Conservation (phyloP, 345 rosid species). For the Arabis alpina region DNA sequence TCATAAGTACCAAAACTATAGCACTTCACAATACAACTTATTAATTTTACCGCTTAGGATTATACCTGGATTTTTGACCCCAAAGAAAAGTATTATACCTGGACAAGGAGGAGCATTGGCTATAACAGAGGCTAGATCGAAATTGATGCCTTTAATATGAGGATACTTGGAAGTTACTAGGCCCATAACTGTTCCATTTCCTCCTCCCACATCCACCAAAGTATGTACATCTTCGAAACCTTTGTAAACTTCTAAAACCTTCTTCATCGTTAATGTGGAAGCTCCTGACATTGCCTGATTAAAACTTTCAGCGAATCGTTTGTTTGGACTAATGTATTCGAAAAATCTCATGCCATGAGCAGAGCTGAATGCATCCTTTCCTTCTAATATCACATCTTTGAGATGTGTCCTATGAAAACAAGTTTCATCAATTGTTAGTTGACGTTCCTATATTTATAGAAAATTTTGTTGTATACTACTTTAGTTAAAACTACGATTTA, state of each 20-base stretch:
- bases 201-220: slow-evolving; percentile 72
- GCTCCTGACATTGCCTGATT: slow-evolving; percentile 53
- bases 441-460: not conserved
- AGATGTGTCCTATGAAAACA: slow-evolving; percentile 40
- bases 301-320: slow-evolving; percentile 49
- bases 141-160: slow-evolving; percentile 54
- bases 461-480: not conserved
- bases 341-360: slow-evolving; percentile 56
- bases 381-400: slow-evolving; percentile 55
- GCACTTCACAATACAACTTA: not conserved
- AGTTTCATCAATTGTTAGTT: not conserved
- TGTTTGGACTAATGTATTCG: slow-evolving; percentile 48
- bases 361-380: slow-evolving; percentile 59
- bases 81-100: not conserved
- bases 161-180: slow-evolving; percentile 54
- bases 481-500: too few species aligned
- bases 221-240: slow-evolving; percentile 55
- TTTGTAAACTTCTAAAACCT: slow-evolving; percentile 51
- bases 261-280: slow-evolving; percentile 48
- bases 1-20: not conserved
- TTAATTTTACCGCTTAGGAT: not conserved
- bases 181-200: slow-evolving; percentile 53
- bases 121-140: slow-evolving; percentile 43
- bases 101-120: slow-evolving; percentile 43
- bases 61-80: too few species aligned